Base-by-base conservation (phyloP, 2,329 filamentous ascomycete species). In the Stachybotrys chlorohalonatus region DNA sequence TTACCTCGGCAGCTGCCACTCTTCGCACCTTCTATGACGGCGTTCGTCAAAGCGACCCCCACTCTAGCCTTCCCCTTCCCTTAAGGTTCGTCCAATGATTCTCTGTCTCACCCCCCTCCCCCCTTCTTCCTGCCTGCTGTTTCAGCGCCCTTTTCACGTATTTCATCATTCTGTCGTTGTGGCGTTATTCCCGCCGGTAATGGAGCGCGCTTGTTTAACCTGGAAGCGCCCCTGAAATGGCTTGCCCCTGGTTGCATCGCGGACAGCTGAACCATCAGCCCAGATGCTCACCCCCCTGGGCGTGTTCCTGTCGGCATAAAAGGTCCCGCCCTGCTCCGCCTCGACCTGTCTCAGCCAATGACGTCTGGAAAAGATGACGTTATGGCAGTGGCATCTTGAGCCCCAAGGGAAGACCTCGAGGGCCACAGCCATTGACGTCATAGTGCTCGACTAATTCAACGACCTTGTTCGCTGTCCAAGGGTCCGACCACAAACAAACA, bases 381-480 rank as follows among this genome's bases (percentile, higher is more conserved):
- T 42, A 42, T 13, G 13, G 3, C 36, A 42, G 9, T 42, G 36
- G 13, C 13, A 42, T 42, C 36, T 42, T 13, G 36, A 42, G 36
- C 36, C 36, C 13, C 9, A 42, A 13, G 36, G 36, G 36, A 42
- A 59, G 55, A 61, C 58, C 61, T 59, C 58, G 60, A 58, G 56
- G 57, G 53, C 53, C 53, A 49, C 56, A 53, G 61, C 64, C 62
- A 58, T 59, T 62, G 63, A 67, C 64, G 64, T 67, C 65, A 67
- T n/a, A 46, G 32, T n/a, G 15, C 47, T n/a, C 51, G 56, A 52
- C 56, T 47, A 56, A 50, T 52, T 59, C 54, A 51, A 58, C 56
- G 55, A 49, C 56, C 45, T 47, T 49, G 15, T 5, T 46, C 36
- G 13, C 36, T 42, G 8, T 13, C 24, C 24, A 24, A 24, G 24